Evolutionary conservation across 768 basidiomycete genomes (phyloP).

Genomic region (Lactarius pseudohatsudake): DNA sequence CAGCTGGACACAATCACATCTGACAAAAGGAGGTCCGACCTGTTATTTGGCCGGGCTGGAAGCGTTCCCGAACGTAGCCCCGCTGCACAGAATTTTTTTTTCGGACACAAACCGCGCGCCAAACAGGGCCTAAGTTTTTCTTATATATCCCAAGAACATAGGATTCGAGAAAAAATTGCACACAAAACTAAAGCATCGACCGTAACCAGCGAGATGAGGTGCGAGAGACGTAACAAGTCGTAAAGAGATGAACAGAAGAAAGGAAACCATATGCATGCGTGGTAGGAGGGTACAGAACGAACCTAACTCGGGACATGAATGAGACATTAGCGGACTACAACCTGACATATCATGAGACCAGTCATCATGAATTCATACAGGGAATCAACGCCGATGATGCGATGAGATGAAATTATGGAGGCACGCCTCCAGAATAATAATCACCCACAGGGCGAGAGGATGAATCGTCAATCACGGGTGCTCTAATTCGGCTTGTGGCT

Average conservation of each 20-base stretch:
- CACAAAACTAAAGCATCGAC: constrained; percentile 22
- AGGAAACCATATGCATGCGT: constrained; percentile 11
- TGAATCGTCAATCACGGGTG: constrained; percentile 3
- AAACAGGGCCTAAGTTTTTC: not conserved
- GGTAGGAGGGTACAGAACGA: constrained; percentile 1
- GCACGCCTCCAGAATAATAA: constrained; percentile 20
- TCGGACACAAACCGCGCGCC: not conserved
- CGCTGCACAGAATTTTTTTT: not conserved
- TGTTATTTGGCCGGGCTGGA: too few species aligned
- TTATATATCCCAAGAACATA: constrained; percentile 5
- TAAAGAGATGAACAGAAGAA: constrained; percentile 11
- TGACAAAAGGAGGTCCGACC: too few species aligned
- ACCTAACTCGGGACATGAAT: constrained; percentile 9
- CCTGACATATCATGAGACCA: constrained; percentile 24
- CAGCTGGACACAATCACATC: too few species aligned
- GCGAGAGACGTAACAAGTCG: constrained; percentile 17
- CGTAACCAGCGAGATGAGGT: constrained; percentile 27
- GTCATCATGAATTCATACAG: constrained; percentile 22
- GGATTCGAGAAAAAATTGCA: constrained; percentile 5
- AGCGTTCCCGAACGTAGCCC: too few species aligned
- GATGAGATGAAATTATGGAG: constrained; percentile 12
- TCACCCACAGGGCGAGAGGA: constrained; percentile 21
- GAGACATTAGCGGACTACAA: constrained; percentile 23
- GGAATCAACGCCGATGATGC: constrained; percentile 25
- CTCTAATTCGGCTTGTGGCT: constrained; percentile 40